Evolutionary conservation across 2,329 filamentous ascomycete species (phyloP), one percentile per base, ranked within the genome.

Genomic region (Exophiala sp.): DNA sequence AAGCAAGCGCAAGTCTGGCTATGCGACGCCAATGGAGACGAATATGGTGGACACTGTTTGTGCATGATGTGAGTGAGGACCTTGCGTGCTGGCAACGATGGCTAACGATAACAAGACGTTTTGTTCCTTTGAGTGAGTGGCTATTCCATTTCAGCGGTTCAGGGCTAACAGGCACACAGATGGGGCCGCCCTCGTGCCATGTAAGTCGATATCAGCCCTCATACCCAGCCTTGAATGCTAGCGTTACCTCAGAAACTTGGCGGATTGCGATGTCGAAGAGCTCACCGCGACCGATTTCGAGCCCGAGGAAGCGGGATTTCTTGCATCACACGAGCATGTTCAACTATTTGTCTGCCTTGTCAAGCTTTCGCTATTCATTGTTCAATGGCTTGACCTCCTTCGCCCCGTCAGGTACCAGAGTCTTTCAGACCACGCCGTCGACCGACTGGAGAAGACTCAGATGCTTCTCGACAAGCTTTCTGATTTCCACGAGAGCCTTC

Each of bases 1-100:
- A 42, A 22, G 46, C 46, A 16, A 43, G 30, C 19, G 39, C 46
- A 13, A 35, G 27, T 18, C 18, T 19, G 10, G 19, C 23, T 6
- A 32, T 34, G 18, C 46, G 46, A n/a, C 23, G 46, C 24, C 46
- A 48, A 38, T 48, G 46, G 46, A 48, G 42, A 38, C 23, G 27
- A 11, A 43, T 43, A 22, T 48, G 46, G 46, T 48, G 46, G 46
- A 30, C 46, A 11, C 13, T 48, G 11, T 32, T 48, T 24, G 24
- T 48, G 5, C 46, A 48, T 21, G 46, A 48, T 42, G 43, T 46
- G 27, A 27, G 24, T 27, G 5, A 27, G 10, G 6, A 6, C 24
- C 24, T 10, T 27, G 6, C 10, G 5, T 5, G 24, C 24, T 27
- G n/a, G n/a, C n/a, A 27, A 27, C 24, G 10, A 10, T 6, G 24